A percentile compares a stretch with the other conserved stretches of the same genome.
These are phyloP conservation scores for Apophysomyces variabilis DNA, from an alignment of 371 early-diverging fungal genomes.

Conservation along the genomic window DNA sequence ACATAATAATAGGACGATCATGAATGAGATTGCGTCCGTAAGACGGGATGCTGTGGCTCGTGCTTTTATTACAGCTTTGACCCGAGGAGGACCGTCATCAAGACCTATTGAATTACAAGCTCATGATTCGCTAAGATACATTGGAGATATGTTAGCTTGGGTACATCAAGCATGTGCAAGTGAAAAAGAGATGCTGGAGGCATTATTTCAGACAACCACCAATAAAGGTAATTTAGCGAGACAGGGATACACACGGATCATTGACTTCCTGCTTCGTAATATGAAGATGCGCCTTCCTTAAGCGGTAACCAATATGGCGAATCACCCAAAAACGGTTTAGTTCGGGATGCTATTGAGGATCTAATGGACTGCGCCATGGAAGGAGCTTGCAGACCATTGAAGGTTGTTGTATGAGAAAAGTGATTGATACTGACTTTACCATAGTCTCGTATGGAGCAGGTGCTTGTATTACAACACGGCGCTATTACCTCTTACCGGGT, in stretches of 20 bases:
- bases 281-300: neutral
- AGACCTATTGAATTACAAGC: conserved; percentile 93
- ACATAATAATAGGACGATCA: conserved; percentile 52
- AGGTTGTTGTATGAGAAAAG: conserved; percentile 39
- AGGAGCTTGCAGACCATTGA: conserved; percentile 77
- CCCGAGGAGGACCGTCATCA: conserved; percentile 85
- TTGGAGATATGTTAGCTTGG: conserved; percentile 97
- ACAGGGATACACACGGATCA: neutral
- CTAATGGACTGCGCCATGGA: conserved; percentile 76
- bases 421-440: neutral
- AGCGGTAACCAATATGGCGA: neutral
- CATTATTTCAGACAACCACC: conserved; percentile 54
- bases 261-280: neutral
- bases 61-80: conserved; percentile 81
- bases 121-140: conserved; percentile 87
- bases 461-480: conserved; percentile 70
- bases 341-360: conserved; percentile 43
- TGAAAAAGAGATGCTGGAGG: conserved; percentile 88
- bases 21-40: conserved; percentile 75
- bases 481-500: conserved; percentile 74
- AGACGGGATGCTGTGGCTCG: conserved; percentile 74
- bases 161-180: conserved; percentile 89
- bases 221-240: conserved; percentile 1
- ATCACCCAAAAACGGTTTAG: conserved; percentile 14
- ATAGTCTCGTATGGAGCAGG: conserved; percentile 79